Base-by-base conservation (phyloP, 1,284 basidiomycete species). In the Moniliophthora roreri region DNA sequence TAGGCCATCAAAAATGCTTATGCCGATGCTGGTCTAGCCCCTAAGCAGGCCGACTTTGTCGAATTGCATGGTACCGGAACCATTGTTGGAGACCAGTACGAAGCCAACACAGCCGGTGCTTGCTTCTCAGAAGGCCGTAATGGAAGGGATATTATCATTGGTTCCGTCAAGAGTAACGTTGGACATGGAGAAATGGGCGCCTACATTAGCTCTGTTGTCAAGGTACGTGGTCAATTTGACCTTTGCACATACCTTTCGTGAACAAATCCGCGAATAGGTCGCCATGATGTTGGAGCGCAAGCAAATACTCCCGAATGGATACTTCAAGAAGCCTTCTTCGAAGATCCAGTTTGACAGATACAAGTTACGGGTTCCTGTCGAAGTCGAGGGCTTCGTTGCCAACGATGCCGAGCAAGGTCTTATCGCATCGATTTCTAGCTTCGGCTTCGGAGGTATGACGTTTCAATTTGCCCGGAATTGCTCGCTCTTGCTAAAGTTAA, bases 391-490 rank as follows among this genome's bases (percentile, higher is more conserved):
- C 9, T 45, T 62, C 21, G 50, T 55, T 7, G 23, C 55, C 10
- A 35, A 45, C 15, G 52, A 60, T 50, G n/a, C 45, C 21, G 21
- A 52, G n/a, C 52, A 39, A n/a, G 58, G 55, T 32, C 47, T 52
- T 20, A 57, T 59, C 51, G 56, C 53, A 4, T 62, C 59, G 1
- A 58, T 62, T 15, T 61, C 60, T 4, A 60, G 59, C 47, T 62
- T 45, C 48, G 60, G 60, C 11, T 54, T 60, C 46, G 59, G 60
- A 55, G 59, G 60, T 62, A 6, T 10, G 52, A 38, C n/a, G n/a
- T n/a, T 20, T 16, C 9, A 15, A 13, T 26, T 18, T 11, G 6
- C 24, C 21, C 16, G 32, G 5, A 5, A 11, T 28, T 10, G n/a
- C 44, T 21, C 26, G 24, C 40, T 46, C 18, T 26, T 42, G n/a